Base-by-base conservation (phyloP, 148 eudicot genomes). In the Rhododendron vialii region DNA sequence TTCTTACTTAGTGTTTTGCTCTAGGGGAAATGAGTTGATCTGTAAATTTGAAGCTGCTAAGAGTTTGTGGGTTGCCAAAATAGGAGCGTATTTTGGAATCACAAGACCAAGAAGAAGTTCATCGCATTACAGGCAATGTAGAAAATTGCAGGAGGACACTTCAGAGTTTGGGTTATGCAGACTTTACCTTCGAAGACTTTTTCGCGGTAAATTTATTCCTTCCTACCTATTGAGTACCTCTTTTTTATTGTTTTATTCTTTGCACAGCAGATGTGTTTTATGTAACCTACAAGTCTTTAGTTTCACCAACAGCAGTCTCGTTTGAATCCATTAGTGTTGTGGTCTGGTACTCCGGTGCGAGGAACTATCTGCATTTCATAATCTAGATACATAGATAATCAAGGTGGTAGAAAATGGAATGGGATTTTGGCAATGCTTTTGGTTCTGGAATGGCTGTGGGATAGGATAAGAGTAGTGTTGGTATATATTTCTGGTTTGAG, bases 101-200 rank as follows among this genome's bases (percentile, higher is more conserved):
- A 82, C 98, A 97, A 90, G 98, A 97, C 90, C 88, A 75, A 81
- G 92, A 85, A 85, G 99, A 97, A 90, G 93, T 94, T 86, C 90
- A 92, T 82, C 98, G 96, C 48, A 88, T 97, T 53, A 91, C 81
- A 79, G 87, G 75, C 41, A 92, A 87, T 89, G 95, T 97, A 80
- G 99, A 95, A 89, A 84, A 92, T 80, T 94, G 99, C 89, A 90
- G 92, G 83, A 94, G 88, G 89, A 97, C 94, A 33, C 99, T 97
- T 82, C 97, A 91, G 86, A 84, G 83, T 86, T 91, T 97, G 91
- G 99, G 99, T 47, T 92, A 97, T 91, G 93, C 96, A 35, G 99
- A 95, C 83, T 97, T 97, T 85, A 97, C 98, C 13, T 97, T 94
- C 89, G 99, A 97, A 92, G 99, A 97, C 89, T 97, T 95, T 79